Evolutionary conservation across 306 rosid species (phyloP).

Genomic region (Lathyrus oleraceus): DNA sequence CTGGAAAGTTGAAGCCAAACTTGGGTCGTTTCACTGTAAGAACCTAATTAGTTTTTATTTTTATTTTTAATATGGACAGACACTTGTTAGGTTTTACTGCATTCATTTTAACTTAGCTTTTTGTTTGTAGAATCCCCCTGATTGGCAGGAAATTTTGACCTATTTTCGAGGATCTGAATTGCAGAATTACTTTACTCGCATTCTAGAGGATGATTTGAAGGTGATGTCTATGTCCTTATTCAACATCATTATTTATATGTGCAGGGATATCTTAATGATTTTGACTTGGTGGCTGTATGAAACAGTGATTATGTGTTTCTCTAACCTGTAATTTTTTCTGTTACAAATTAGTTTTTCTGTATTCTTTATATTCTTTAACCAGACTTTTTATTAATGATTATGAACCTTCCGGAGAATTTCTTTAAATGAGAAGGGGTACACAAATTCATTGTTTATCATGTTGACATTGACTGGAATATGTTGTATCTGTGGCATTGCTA

Average conservation of each 20-base stretch:
- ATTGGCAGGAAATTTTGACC: constrained; percentile 96
- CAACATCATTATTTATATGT: background rate
- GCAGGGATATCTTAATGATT: background rate
- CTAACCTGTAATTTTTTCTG: background rate
- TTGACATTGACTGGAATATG: background rate
- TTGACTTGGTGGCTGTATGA: background rate
- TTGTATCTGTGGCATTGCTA: background rate
- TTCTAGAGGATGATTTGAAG: constrained; percentile 92
- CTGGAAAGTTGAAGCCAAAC: constrained; percentile 91
- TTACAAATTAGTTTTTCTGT: background rate
- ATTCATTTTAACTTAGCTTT: constrained; percentile 19
- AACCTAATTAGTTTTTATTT: background rate
- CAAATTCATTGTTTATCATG: background rate
- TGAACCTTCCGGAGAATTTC: constrained; percentile 9
- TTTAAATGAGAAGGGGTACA: background rate
- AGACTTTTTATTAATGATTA: background rate
- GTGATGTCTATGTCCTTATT: constrained; percentile 38
- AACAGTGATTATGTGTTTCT: background rate
- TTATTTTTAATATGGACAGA: background rate
- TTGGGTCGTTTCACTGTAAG: constrained; percentile 91
- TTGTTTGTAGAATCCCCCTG: constrained; percentile 81
- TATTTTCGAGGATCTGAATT: constrained; percentile 93
- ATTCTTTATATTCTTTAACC: background rate
- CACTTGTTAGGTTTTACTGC: constrained; percentile 13
- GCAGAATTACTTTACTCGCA: constrained; percentile 94